Conservation (phyloP, 805 yeast species). For the Limtongozyma cylindracea region DNA sequence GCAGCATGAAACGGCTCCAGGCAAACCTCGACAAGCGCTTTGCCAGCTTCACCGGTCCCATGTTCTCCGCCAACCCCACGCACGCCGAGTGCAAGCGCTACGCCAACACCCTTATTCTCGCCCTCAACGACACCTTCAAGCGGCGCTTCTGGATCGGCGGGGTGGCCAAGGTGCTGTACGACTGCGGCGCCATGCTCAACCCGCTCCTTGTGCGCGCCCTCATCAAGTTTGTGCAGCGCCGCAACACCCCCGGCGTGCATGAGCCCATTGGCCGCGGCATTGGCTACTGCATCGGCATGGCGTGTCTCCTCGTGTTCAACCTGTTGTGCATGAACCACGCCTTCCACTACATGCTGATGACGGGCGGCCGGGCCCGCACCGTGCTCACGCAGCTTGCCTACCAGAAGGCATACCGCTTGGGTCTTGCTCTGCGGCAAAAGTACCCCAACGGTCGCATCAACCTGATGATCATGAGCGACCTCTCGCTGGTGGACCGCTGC, state of each 20-base stretch:
- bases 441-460: constrained; percentile 15
- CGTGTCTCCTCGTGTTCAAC: constrained; percentile 19
- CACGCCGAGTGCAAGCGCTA: too few species aligned
- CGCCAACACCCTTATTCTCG: too few species aligned
- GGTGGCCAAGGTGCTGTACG: too few species aligned
- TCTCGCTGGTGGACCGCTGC: constrained; percentile 16
- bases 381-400: constrained; percentile 13
- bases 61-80: too few species aligned
- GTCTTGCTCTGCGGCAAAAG: constrained; percentile 8
- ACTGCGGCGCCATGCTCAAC: too few species aligned
- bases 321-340: constrained; percentile 15
- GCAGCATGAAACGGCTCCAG: too few species aligned
- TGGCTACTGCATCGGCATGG: constrained; percentile 54
- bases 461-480: constrained; percentile 15
- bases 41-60: too few species aligned
- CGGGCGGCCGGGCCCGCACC: constrained; percentile 15
- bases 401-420: constrained; percentile 12
- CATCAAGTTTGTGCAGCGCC: constrained; percentile 33
- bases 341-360: constrained; percentile 15
- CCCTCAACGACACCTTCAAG: too few species aligned
- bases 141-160: too few species aligned
- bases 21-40: too few species aligned
- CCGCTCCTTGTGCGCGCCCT: constrained; percentile 44
- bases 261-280: too few species aligned
- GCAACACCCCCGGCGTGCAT: too few species aligned